Percentiles rank a stretch among this genome's conserved stretches.
These are phyloP conservation scores for Botrytis aclada DNA, from an alignment of 2,329 filamentous ascomycete species.

Conservation along the genomic window DNA sequence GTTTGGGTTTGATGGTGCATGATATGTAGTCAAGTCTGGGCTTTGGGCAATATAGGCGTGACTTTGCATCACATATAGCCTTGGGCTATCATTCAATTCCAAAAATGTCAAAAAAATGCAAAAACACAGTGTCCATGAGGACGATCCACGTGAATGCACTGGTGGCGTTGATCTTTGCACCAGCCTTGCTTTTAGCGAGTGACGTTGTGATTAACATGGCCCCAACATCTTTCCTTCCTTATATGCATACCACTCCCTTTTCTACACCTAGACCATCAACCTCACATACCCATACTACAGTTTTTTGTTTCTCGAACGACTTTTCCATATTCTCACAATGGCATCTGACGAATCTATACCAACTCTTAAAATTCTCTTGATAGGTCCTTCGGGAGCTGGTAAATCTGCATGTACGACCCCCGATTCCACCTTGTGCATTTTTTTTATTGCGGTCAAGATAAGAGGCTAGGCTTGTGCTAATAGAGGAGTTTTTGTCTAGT, in stretches of 20 bases:
- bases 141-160: slow-evolving; percentile 9
- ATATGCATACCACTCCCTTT: not conserved
- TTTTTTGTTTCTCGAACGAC: not conserved
- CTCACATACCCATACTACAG: not conserved
- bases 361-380: slow-evolving; percentile 53
- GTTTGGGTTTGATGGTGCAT: slow-evolving; percentile 37
- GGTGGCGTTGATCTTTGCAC: slow-evolving; percentile 9
- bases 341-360: slow-evolving; percentile 48
- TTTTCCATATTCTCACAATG: slow-evolving; percentile 34
- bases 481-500: slow-evolving; percentile 39
- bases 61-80: slow-evolving; percentile 36
- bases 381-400: slow-evolving; percentile 54
- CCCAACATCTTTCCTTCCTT: not conserved
- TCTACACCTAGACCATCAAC: not conserved
- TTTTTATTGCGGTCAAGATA: slow-evolving; percentile 16
- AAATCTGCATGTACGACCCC: slow-evolving; percentile 47
- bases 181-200: slow-evolving; percentile 18
- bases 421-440: not conserved
- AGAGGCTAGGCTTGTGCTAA: slow-evolving; percentile 9
- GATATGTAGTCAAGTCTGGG: slow-evolving; percentile 38
- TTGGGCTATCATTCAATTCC: slow-evolving; percentile 34
- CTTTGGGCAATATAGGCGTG: slow-evolving; percentile 38
- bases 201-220: slow-evolving; percentile 20
- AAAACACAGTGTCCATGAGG: slow-evolving; percentile 21
- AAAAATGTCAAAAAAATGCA: slow-evolving; percentile 27